A percentile compares a stretch with the other conserved stretches of the same genome.
Evolutionary conservation across 2,329 filamentous ascomycete genomes (phyloP).

Genomic region (Lachnellula arida): DNA sequence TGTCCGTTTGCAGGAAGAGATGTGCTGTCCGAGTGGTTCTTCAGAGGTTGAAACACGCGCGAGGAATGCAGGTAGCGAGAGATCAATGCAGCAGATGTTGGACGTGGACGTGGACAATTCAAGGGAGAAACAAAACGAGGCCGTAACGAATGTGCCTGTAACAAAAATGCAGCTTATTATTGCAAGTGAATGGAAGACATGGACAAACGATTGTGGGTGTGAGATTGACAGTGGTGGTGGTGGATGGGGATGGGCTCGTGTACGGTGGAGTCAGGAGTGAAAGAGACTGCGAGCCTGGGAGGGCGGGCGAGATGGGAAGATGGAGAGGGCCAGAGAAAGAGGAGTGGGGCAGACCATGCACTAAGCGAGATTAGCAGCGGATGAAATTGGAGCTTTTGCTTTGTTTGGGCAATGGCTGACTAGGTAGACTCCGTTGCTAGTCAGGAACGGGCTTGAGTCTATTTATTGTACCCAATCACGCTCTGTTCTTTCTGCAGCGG

Average conservation of each 20-base stretch:
- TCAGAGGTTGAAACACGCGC: conserved; percentile 3
- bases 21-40: not conserved
- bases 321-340: not conserved
- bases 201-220: not conserved
- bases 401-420: too few species aligned
- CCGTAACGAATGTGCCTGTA: conserved; percentile 19
- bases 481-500: too few species aligned
- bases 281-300: not conserved
- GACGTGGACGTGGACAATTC: too few species aligned
- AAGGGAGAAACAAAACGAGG: conserved; percentile 4
- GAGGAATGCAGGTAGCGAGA: conserved; percentile 1
- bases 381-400: too few species aligned
- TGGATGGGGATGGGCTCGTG: not conserved
- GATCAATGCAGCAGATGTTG: not conserved
- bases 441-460: too few species aligned
- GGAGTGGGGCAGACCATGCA: not conserved
- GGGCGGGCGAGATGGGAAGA: not conserved
- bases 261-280: not conserved
- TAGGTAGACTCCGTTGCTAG: too few species aligned
- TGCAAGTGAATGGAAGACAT: conserved; percentile 10
- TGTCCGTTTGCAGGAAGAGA: conserved; percentile 3
- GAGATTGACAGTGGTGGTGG: not conserved
- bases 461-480: too few species aligned
- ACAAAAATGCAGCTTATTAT: not conserved
- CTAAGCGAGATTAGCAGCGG: too few species aligned